These are phyloP conservation scores for Patellifolia procumbens DNA, from an alignment of 179 eudicot genomes.

Conservation along the genomic window DNA sequence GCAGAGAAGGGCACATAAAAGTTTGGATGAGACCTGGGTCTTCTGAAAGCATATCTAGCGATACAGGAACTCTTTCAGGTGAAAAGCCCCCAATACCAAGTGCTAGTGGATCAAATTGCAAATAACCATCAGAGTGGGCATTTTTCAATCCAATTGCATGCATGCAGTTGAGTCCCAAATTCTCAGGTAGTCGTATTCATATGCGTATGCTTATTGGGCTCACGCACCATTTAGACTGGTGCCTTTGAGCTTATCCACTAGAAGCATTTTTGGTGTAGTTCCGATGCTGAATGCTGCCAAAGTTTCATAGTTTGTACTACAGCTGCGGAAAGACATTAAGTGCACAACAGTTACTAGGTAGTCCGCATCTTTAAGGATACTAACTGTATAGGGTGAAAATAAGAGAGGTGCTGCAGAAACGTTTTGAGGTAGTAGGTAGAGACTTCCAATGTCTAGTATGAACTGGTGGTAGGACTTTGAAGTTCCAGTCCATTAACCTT, in stretches of 20 bases:
- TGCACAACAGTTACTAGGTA: not conserved
- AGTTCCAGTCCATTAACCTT: not conserved
- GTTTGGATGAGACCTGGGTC: slow-evolving; percentile 74
- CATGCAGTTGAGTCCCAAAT: not conserved
- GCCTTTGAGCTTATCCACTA: not conserved
- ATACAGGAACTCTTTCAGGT: slow-evolving; percentile 44
- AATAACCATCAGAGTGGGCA: not conserved
- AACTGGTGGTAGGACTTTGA: not conserved
- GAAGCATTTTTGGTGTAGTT: not conserved
- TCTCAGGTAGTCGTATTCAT: not conserved
- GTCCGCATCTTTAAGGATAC: not conserved
- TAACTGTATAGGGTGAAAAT: slow-evolving; percentile 8
- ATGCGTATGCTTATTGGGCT: not conserved
- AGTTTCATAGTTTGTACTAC: not conserved
- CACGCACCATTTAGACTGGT: not conserved
- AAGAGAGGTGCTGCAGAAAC: slow-evolving; percentile 2
- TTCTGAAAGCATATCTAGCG: slow-evolving; percentile 54
- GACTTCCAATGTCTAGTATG: not conserved
- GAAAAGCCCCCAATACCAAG: slow-evolving; percentile 37
- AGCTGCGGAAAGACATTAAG: not conserved
- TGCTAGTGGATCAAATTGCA: not conserved
- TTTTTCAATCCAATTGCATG: not conserved
- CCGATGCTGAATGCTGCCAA: not conserved
- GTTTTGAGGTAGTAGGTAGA: not conserved
- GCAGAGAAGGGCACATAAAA: slow-evolving; percentile 83